Evolutionary conservation across 2,329 filamentous ascomycete genomes (phyloP), one percentile per base, ranked within the genome.

Genomic region (Tympanopsis confertula): DNA sequence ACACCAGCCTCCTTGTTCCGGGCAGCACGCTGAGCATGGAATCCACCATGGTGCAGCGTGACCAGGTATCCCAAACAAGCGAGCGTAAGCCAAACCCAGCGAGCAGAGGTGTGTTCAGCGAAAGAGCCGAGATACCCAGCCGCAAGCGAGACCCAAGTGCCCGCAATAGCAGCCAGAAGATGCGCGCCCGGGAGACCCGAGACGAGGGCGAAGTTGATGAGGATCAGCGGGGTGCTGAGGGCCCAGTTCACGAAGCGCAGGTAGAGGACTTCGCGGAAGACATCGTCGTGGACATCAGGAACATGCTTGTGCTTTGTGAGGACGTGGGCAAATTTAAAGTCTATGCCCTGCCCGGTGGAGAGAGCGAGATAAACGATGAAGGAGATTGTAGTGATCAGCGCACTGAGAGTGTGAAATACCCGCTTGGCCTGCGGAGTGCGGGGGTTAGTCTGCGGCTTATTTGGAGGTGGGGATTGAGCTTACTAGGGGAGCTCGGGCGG

Each of bases 181-280:
- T 33, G 30, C 15, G 30, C 30, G 30, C 30, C 30, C 7, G 30
- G 30, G 15, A 33, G 30, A 15, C 30, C 30, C 10, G 30, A 33
- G 12, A 33, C 10, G 12, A 33, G 15, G 12, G 30, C 30, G 12
- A 33, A 15, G 30, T 33, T 33, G 30, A 33, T 33, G 15, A 33
- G 30, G 10, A 13, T 33, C 10, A 33, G 12, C 15, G 30, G 30
- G 12, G 7, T 18, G 30, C 10, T 33, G 12, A 33, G 30, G 30
- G 17, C 10, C 30, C 30, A 33, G 30, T 33, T 33, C 17, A 33
- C 15, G 15, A 12, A 33, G 30, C 30, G 30, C 17, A 33, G 30
- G 12, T 18, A 33, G 12, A 33, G 12, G 30, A 33, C 15, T 18
- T 33, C 10, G 30, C 30, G 30, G 15, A 10, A 33, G 30, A 12